phyloP scores from a whole-genome alignment of 495 filamentous ascomycete species.

The Polyplosphaeria fusca region DNA sequence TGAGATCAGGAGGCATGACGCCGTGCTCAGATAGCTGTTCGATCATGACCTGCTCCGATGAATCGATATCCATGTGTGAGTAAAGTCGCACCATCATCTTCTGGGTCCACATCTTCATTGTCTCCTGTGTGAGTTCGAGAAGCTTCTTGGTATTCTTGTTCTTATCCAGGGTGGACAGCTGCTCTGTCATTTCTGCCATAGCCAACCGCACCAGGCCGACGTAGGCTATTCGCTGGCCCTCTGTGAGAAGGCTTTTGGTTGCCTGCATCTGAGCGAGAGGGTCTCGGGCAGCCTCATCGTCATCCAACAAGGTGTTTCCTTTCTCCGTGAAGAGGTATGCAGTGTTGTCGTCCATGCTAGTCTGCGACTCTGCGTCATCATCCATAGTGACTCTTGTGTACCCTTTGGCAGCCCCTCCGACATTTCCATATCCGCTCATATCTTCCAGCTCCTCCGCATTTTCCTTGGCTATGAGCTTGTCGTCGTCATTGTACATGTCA shows the following conservation, averaged over 20 bases:
- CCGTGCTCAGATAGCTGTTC: slow-evolving; percentile 93
- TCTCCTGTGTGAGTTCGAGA: slow-evolving; percentile 64
- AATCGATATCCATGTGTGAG: slow-evolving; percentile 90
- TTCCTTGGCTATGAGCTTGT: slow-evolving; percentile 77
- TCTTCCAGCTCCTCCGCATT: slow-evolving; percentile 68
- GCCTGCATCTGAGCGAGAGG: slow-evolving; percentile 86
- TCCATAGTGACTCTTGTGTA: slow-evolving; percentile 92
- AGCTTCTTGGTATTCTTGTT: slow-evolving; percentile 62
- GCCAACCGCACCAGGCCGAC: slow-evolving; percentile 81
- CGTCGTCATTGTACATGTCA: slow-evolving; percentile 93
- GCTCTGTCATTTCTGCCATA: slow-evolving; percentile 70
- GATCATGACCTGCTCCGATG: slow-evolving; percentile 95
- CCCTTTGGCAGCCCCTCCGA: slow-evolving; percentile 87
- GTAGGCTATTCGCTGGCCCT: slow-evolving; percentile 94
- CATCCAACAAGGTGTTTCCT: slow-evolving; percentile 60
- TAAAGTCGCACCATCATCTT: slow-evolving; percentile 95
- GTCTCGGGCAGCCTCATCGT: slow-evolving; percentile 68
- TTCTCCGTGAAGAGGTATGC: slow-evolving; percentile 83
- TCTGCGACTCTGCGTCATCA: slow-evolving; percentile 88
- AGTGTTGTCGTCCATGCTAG: slow-evolving; percentile 96
- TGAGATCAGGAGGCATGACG: slow-evolving; percentile 77
- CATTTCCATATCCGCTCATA: slow-evolving; percentile 64
- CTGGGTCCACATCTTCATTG: slow-evolving; percentile 92
- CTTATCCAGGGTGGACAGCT: slow-evolving; percentile 55
- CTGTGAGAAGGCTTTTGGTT: slow-evolving; percentile 91